phyloP scores from a whole-genome alignment of 2,329 filamentous ascomycete genomes.

The Salinomyces thailandicus region DNA sequence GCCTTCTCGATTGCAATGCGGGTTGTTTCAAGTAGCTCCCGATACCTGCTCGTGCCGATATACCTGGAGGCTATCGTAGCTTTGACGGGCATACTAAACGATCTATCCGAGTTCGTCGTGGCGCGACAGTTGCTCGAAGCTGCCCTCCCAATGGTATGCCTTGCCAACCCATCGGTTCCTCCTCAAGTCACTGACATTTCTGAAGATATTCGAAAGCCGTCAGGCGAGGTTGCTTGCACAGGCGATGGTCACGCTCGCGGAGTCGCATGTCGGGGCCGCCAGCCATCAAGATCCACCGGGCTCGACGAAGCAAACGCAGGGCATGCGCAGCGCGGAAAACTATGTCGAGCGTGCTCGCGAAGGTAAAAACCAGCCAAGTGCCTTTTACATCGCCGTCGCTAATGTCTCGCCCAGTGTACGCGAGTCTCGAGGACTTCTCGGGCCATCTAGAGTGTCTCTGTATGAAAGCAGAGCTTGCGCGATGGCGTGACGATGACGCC shows the following conservation, averaged over 20 bases:
- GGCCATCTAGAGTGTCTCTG: slow-evolving; percentile 69
- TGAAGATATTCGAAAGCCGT: slow-evolving; percentile 52
- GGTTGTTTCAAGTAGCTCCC: slow-evolving; percentile 63
- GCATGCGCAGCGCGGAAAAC: slow-evolving; percentile 18
- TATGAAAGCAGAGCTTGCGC: slow-evolving; percentile 71
- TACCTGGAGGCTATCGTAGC: slow-evolving; percentile 64
- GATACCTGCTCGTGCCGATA: slow-evolving; percentile 54
- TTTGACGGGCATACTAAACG: slow-evolving; percentile 58
- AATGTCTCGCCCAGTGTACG: slow-evolving; percentile 41
- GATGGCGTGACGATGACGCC: slow-evolving; percentile 50
- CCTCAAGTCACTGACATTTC: neutral
- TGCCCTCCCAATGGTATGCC: slow-evolving; percentile 57
- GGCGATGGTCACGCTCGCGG: slow-evolving; percentile 60
- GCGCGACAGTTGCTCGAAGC: slow-evolving; percentile 55
- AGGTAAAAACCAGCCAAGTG: slow-evolving; percentile 22
- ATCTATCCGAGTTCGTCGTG: slow-evolving; percentile 59
- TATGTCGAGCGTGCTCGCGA: slow-evolving; percentile 23
- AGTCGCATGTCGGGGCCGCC: slow-evolving; percentile 69
- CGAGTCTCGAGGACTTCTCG: slow-evolving; percentile 55
- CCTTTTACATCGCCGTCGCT: neutral
- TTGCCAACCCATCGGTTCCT: too few species aligned
- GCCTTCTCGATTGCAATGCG: slow-evolving; percentile 68
- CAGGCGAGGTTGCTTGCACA: slow-evolving; percentile 52
- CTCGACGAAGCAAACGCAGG: slow-evolving; percentile 15
- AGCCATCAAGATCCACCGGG: slow-evolving; percentile 37